Base-by-base conservation (phyloP, 1,284 basidiomycete species). In the Ceratobasidium sp. region DNA sequence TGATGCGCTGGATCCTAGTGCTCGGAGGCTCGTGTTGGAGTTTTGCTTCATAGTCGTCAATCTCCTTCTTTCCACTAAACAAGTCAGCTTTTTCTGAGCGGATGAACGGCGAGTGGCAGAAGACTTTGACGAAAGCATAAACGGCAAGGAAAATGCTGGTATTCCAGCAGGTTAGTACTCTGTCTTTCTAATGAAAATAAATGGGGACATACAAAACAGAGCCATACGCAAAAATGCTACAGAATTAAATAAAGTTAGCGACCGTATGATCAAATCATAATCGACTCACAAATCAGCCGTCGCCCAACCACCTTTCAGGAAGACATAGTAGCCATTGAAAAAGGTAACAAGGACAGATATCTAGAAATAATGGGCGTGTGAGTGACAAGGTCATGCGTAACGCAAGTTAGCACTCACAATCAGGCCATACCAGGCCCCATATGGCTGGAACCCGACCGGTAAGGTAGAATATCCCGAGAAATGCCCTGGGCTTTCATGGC, bases 401-500 rank as follows among this genome's bases (percentile, higher is more conserved):
- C n/a, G 10, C 8, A 27, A 13, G 8, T 3, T 38, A 10, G 22
- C 38, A 53, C 60, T 50, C 49, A 65, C 60, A 22, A 50, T 20
- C 7, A 65, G 60, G 20, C 45, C 60, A 42, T 65, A 65, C 31
- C 49, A 65, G 6, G 60, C 60, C 6, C 60, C 60, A 31, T 65
- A 65, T 8, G 60, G 60, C 27, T 65, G 60, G 47, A 65, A 52
- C 25, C 27, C 53, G 60, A 65, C 43, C 25, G 38, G 31, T 65
- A 65, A 1, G 60, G 60, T 22, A 65, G 60, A 27, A 65, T 65
- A 7, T 65, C 60, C 6, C 60, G 47, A 25, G 60, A 52, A 20
- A 75, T 65, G 17, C 74, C 72, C 58, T 77, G 75, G 13, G 68
- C 72, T 31, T 74, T 73, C 55, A 75, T 70, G 0, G 74, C 76